These are phyloP conservation scores for Citrullus colocynthis DNA, from an alignment of 306 rosid genomes.

Conservation along the genomic window DNA sequence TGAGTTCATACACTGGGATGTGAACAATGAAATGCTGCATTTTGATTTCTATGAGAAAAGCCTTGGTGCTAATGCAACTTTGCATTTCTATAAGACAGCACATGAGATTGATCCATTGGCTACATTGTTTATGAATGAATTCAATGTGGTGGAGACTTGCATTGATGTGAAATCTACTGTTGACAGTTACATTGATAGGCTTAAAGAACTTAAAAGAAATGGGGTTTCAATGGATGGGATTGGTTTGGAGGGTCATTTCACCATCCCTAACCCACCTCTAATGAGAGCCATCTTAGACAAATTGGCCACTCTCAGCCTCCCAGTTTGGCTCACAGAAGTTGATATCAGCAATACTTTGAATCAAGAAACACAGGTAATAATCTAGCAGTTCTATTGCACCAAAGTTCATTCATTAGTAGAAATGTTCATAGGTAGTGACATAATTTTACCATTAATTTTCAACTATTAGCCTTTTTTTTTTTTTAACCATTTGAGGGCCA, in stretches of 20 bases:
- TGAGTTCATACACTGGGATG: constrained; percentile 87
- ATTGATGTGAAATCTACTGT: constrained; percentile 62
- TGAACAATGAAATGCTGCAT: constrained; percentile 95
- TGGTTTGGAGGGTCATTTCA: constrained; percentile 82
- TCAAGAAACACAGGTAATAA: constrained; percentile 49
- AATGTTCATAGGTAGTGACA: background rate
- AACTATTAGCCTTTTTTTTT: too few species aligned
- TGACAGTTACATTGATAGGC: constrained; percentile 41
- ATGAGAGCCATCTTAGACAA: constrained; percentile 75
- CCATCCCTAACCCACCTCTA: constrained; percentile 55
- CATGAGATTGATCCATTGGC: constrained; percentile 66
- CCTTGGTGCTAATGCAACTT: constrained; percentile 60
- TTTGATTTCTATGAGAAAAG: constrained; percentile 75
- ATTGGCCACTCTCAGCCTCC: constrained; percentile 69
- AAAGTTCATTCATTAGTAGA: background rate
- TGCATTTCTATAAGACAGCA: constrained; percentile 52
- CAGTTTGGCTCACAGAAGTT: constrained; percentile 87
- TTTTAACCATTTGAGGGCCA: too few species aligned
- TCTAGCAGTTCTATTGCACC: background rate
- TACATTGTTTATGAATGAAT: constrained; percentile 76
- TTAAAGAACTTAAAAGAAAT: constrained; percentile 34
- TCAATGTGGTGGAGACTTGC: constrained; percentile 88
- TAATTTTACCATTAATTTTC: background rate
- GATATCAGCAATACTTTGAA: constrained; percentile 59
- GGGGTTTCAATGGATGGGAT: constrained; percentile 78